Percentiles rank a stretch among this genome's conserved stretches.
These are phyloP conservation scores for Curvularia verruculosa DNA, from an alignment of 2,329 filamentous ascomycete genomes.

Conservation along the genomic window DNA sequence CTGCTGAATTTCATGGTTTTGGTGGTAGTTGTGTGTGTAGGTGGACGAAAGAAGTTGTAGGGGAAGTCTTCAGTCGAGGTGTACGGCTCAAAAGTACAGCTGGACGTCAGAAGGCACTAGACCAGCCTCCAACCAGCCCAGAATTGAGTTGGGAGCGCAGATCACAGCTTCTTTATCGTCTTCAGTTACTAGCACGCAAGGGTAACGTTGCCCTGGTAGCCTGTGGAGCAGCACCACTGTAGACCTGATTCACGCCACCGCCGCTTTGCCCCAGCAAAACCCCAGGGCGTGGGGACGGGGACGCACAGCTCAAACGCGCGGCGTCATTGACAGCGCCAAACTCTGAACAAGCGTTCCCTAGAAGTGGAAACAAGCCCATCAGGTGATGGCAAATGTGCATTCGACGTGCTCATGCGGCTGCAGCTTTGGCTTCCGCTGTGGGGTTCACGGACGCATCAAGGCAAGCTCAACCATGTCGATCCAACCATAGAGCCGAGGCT, in stretches of 20 bases:
- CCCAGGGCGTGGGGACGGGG: background rate
- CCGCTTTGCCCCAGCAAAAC: background rate
- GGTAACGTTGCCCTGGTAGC: background rate
- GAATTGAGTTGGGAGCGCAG: constrained; percentile 1
- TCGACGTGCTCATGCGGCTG: constrained; percentile 18
- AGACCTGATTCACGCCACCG: background rate
- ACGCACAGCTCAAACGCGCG: background rate
- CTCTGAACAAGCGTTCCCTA: constrained; percentile 1
- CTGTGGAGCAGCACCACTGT: background rate
- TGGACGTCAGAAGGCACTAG: background rate
- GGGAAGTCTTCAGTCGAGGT: background rate
- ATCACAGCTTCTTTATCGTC: background rate
- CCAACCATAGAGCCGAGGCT: background rate
- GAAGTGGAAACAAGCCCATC: constrained; percentile 10
- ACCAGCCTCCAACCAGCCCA: background rate
- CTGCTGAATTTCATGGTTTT: constrained; percentile 15
- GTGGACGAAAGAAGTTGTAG: background rate
- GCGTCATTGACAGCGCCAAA: background rate
- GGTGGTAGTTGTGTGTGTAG: background rate
- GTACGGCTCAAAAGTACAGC: background rate
- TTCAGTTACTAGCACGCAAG: background rate
- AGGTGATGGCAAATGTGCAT: background rate
- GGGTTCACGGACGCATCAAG: constrained; percentile 15
- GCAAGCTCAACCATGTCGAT: constrained; percentile 13
- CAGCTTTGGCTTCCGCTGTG: constrained; percentile 15